phyloP scores from a whole-genome alignment of 2,329 filamentous ascomycete genomes.

The Curvularia lunata region DNA sequence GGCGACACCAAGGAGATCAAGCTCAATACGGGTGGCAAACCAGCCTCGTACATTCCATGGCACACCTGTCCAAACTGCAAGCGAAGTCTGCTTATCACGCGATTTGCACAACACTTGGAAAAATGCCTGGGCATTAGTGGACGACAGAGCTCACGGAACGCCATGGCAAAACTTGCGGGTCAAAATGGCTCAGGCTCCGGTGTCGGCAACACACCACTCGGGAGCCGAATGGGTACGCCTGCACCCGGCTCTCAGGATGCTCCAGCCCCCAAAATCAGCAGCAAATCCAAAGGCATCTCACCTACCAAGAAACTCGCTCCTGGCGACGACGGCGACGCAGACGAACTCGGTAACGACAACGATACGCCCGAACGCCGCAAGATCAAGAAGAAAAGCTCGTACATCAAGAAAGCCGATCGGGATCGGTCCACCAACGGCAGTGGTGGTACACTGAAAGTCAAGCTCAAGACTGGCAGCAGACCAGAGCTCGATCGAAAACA shows the following conservation, averaged over 20 bases:
- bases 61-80: slow-evolving; percentile 67
- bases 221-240: slow-evolving; percentile 52
- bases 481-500: slow-evolving; percentile 39
- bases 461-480: slow-evolving; percentile 40
- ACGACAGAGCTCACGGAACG: slow-evolving; percentile 57
- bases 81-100: slow-evolving; percentile 65
- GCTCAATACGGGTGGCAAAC: slow-evolving; percentile 56
- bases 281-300: slow-evolving; percentile 19
- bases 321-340: slow-evolving; percentile 33
- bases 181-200: slow-evolving; percentile 50
- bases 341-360: slow-evolving; percentile 51
- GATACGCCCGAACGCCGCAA: slow-evolving; percentile 52
- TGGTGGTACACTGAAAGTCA: slow-evolving; percentile 38
- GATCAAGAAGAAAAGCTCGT: slow-evolving; percentile 58
- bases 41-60: slow-evolving; percentile 57
- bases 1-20: slow-evolving; percentile 53
- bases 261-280: slow-evolving; percentile 36
- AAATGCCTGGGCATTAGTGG: slow-evolving; percentile 66
- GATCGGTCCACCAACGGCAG: slow-evolving; percentile 31
- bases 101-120: slow-evolving; percentile 67
- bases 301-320: slow-evolving; percentile 40
- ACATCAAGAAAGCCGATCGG: slow-evolving; percentile 50
- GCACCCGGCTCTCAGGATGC: slow-evolving; percentile 45
- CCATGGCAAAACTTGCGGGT: slow-evolving; percentile 54
- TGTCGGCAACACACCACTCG: slow-evolving; percentile 51